These are phyloP conservation scores for Lasiosphaeris hirsuta DNA, from an alignment of 495 filamentous ascomycete species.

Conservation along the genomic window DNA sequence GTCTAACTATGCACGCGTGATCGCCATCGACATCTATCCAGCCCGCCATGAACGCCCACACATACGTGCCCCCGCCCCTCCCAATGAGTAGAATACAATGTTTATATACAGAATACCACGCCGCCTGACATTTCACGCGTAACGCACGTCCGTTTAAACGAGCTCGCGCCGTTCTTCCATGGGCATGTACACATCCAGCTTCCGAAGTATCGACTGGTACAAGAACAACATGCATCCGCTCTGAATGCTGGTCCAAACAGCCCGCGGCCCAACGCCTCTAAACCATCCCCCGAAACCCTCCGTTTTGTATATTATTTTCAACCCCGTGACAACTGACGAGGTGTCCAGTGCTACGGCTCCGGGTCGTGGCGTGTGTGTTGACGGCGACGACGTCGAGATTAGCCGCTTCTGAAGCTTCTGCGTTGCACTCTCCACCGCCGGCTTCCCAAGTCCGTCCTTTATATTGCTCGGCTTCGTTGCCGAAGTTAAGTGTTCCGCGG, in stretches of 20 bases:
- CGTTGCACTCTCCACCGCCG: slow-evolving; percentile 19
- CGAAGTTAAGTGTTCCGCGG: not conserved
- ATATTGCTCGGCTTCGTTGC: not conserved
- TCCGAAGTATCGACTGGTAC: slow-evolving; percentile 83
- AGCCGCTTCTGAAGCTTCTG: slow-evolving; percentile 52
- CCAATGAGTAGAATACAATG: slow-evolving; percentile 20
- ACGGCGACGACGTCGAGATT: slow-evolving; percentile 84
- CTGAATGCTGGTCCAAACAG: slow-evolving; percentile 97
- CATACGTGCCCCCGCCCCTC: slow-evolving; percentile 8
- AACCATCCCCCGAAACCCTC: slow-evolving; percentile 92
- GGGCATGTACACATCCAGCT: slow-evolving; percentile 57
- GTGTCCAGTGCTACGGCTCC: slow-evolving; percentile 78
- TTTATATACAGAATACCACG: slow-evolving; percentile 24
- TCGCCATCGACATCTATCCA: slow-evolving; percentile 25
- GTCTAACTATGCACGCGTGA: slow-evolving; percentile 17
- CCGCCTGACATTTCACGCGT: slow-evolving; percentile 4
- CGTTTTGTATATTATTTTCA: slow-evolving; percentile 80
- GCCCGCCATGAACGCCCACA: slow-evolving; percentile 20
- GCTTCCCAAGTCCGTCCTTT: slow-evolving; percentile 18
- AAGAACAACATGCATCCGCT: slow-evolving; percentile 95
- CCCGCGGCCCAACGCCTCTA: slow-evolving; percentile 86
- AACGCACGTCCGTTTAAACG: slow-evolving; percentile 3
- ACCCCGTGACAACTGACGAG: slow-evolving; percentile 78
- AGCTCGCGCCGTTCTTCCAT: slow-evolving; percentile 34
- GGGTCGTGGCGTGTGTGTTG: slow-evolving; percentile 69